Evolutionary conservation across 2,329 filamentous ascomycete species (phyloP), one percentile per base, ranked within the genome.

Genomic region (Chaetomiaceae sp.): DNA sequence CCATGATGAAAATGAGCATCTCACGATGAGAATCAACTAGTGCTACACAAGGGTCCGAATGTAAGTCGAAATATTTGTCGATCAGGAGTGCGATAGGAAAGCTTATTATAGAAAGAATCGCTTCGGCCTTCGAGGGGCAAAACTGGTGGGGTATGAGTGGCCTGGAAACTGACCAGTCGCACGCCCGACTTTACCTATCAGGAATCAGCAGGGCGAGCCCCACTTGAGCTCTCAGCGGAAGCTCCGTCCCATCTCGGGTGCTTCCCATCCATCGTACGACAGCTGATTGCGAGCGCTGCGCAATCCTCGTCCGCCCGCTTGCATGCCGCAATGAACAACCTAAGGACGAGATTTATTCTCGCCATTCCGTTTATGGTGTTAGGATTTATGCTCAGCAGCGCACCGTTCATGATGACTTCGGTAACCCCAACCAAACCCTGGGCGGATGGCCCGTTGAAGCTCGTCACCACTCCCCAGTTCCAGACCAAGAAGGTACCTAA

Each of bases 381-480:
- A 54, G 68, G 66, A 10, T 58, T 71, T 25, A 62, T 73, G 48
- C 54, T 71, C 33, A 68, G 64, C 9, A 62, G 66, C 51, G 69
- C 69, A 13, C 71, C 71, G 1, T 69, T 69, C 59, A 65, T 69
- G 62, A 73, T 73, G 71, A 60, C 68, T 25, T 64, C 68, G 10
- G 48, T 60, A 0, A 46, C 69, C 5, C 66, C 67, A 0, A 59
- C 65, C 13, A 67, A 65, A 45, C 65, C 69, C 3, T 83, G 80
- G 80, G 80, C 79, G 2, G 78, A 82, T 61, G 66, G 69, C 32
- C 80, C 80, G 30, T 74, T 82, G 65, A 71, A 72, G 63, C 70
- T 83, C 52, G 72, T 83, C 40, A 66, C 69, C 3, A 82, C 79
- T 50, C 79, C 79, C 16, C 74, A 77, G 55, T 77, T 71, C 57